phyloP scores from a whole-genome alignment of 2,329 filamentous ascomycete species.

The Xylaria sp. region DNA sequence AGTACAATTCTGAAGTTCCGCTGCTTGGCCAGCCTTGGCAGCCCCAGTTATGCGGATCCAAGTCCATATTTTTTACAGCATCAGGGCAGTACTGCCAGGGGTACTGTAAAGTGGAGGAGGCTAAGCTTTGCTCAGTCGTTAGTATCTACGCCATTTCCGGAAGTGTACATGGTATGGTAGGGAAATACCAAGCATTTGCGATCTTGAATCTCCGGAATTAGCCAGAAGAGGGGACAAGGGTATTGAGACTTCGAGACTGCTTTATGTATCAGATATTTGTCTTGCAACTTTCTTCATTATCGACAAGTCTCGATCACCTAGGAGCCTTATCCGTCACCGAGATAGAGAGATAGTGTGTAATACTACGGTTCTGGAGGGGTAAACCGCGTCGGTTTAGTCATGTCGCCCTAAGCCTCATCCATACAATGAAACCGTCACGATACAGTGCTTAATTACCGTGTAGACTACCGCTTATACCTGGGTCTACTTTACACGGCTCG shows the following conservation, averaged over 20 bases:
- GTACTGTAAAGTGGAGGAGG: constrained; percentile 5
- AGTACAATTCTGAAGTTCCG: constrained; percentile 10
- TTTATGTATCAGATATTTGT: not conserved
- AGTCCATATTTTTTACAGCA: not conserved
- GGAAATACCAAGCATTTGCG: constrained; percentile 30
- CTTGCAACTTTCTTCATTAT: not conserved
- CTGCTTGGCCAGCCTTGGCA: constrained; percentile 15
- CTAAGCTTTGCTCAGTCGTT: constrained; percentile 9
- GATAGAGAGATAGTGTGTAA: not conserved
- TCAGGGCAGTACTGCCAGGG: not conserved
- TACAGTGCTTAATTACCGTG: not conserved
- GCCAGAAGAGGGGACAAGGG: not conserved
- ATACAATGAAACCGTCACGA: not conserved
- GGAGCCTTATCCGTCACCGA: not conserved
- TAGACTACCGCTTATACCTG: not conserved
- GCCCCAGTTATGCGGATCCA: constrained; percentile 4
- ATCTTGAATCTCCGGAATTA: constrained; percentile 21
- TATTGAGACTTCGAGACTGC: not conserved
- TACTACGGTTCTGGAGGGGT: not conserved
- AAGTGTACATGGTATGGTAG: not conserved
- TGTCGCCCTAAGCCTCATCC: not conserved
- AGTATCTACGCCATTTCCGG: constrained; percentile 2
- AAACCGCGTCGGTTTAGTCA: not conserved
- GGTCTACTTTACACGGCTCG: not conserved
- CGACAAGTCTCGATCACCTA: not conserved